A percentile compares a stretch with the other conserved stretches of the same genome.
Conservation (phyloP, 352 stramenopile genomes). For the Phytopythium delawarense region DNA sequence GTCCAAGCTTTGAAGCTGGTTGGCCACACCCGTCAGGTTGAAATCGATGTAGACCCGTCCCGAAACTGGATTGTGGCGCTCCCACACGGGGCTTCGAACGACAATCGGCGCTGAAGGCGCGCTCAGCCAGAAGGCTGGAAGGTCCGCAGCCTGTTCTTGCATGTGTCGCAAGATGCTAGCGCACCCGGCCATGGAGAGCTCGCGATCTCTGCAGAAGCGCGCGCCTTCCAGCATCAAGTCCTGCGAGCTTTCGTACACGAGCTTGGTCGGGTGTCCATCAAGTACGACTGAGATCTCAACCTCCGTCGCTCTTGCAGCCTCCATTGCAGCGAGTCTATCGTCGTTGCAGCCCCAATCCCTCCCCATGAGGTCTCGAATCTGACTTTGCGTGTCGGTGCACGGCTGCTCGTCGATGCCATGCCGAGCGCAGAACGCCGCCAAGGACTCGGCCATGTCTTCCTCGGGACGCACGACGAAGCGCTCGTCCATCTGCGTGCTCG, state of each 20-base stretch:
- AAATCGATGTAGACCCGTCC: slow-evolving; percentile 46
- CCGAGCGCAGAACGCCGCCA: slow-evolving; percentile 25
- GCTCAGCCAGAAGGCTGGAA: slow-evolving; percentile 15
- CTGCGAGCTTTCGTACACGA: slow-evolving; percentile 11
- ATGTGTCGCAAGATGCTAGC: slow-evolving; percentile 25
- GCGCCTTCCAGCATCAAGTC: slow-evolving; percentile 37
- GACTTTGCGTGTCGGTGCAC: slow-evolving; percentile 10
- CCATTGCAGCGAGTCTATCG: neutral
- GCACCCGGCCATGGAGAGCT: slow-evolving; percentile 22
- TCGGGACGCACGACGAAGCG: slow-evolving; percentile 32
- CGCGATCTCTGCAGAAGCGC: slow-evolving; percentile 29
- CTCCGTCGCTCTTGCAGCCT: neutral
- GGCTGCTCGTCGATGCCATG: slow-evolving; percentile 14
- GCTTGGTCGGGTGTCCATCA: slow-evolving; percentile 13
- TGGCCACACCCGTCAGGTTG: slow-evolving; percentile 16
- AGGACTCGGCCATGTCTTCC: slow-evolving; percentile 22
- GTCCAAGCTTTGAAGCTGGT: neutral
- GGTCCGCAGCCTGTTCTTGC: slow-evolving; percentile 9
- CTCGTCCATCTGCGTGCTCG: slow-evolving; percentile 16
- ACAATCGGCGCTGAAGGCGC: slow-evolving; percentile 7
- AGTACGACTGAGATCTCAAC: slow-evolving; percentile 13
- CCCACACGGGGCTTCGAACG: slow-evolving; percentile 21
- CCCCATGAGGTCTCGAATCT: slow-evolving; percentile 24
- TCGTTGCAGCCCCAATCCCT: slow-evolving; percentile 50
- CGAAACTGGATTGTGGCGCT: slow-evolving; percentile 26